Percentiles rank a stretch among this genome's conserved stretches.
phyloP scores from a whole-genome alignment of 169 alveolate genomes.

The Eimeria sp. region DNA sequence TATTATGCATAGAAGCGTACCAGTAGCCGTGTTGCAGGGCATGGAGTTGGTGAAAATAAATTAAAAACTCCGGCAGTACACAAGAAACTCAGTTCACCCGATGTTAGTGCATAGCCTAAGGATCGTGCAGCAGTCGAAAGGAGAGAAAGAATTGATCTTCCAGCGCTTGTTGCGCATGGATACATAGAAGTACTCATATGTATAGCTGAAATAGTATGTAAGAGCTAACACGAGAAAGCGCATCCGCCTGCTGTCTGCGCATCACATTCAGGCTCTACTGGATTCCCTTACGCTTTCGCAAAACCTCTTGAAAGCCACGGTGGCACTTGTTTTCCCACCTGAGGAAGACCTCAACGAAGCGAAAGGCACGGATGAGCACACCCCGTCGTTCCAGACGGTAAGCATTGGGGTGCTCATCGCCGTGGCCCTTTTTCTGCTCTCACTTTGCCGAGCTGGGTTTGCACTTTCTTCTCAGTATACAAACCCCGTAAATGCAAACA shows the following conservation, averaged over 20 bases:
- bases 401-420: not conserved
- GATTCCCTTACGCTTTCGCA: not conserved
- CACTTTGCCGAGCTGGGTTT: not conserved
- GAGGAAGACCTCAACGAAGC: not conserved
- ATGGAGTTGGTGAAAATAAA: too few relatives aligned
- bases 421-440: not conserved
- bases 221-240: too few relatives aligned
- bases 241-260: not conserved
- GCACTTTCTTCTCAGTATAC: not conserved
- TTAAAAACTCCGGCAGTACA: too few relatives aligned
- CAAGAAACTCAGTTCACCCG: too few relatives aligned
- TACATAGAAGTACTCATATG: too few relatives aligned
- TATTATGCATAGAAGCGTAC: too few relatives aligned
- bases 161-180: too few relatives aligned
- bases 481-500: not conserved
- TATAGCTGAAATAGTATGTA: too few relatives aligned
- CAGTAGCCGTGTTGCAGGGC: too few relatives aligned
- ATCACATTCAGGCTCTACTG: constrained; percentile 6
- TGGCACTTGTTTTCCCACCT: not conserved
- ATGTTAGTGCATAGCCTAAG: too few relatives aligned
- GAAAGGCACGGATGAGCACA: not conserved
- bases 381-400: not conserved
- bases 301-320: not conserved
- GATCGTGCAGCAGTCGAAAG: too few relatives aligned
- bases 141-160: too few relatives aligned